phyloP scores from a whole-genome alignment of 768 basidiomycete species.

The Trametes meyenii region DNA sequence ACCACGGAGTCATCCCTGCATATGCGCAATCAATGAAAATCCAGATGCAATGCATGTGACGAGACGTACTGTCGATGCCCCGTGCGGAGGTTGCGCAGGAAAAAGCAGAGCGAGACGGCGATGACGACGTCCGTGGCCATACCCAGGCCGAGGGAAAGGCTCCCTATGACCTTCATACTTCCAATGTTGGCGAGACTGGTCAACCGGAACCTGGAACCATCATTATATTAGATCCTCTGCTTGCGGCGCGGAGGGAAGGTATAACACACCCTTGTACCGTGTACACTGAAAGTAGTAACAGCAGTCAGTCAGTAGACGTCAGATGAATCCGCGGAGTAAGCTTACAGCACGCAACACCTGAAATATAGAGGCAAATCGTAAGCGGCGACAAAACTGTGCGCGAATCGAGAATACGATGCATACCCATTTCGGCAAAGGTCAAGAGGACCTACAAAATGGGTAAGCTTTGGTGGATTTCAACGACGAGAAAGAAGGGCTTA shows the following conservation, averaged over 20 bases:
- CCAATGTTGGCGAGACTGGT: constrained; percentile 45
- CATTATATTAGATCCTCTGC: not conserved
- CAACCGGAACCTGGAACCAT: constrained; percentile 18
- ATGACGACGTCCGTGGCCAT: constrained; percentile 54
- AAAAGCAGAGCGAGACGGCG: constrained; percentile 54
- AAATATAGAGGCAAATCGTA: not conserved
- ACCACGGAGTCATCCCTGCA: constrained; percentile 59
- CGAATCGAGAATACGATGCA: not conserved
- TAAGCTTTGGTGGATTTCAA: constrained; percentile 1
- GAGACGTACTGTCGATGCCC: constrained; percentile 44
- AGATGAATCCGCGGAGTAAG: not conserved
- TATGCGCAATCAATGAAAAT: not conserved
- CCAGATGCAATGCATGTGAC: not conserved
- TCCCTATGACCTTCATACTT: constrained; percentile 51
- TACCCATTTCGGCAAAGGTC: constrained; percentile 54
- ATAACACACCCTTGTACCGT: constrained; percentile 46
- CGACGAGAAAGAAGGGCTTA: constrained; percentile 32
- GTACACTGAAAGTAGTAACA: constrained; percentile 44
- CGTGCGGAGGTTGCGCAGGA: constrained; percentile 55
- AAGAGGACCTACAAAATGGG: constrained; percentile 43
- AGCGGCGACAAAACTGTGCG: constrained; percentile 15
- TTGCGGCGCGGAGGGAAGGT: not conserved
- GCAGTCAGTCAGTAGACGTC: too few relatives aligned
- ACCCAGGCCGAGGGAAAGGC: constrained; percentile 51
- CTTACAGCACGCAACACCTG: constrained; percentile 45